Percentiles rank a stretch among this genome's conserved stretches.
Evolutionary conservation across 768 basidiomycete species (phyloP).

Genomic region (Cytidiella melzeri): DNA sequence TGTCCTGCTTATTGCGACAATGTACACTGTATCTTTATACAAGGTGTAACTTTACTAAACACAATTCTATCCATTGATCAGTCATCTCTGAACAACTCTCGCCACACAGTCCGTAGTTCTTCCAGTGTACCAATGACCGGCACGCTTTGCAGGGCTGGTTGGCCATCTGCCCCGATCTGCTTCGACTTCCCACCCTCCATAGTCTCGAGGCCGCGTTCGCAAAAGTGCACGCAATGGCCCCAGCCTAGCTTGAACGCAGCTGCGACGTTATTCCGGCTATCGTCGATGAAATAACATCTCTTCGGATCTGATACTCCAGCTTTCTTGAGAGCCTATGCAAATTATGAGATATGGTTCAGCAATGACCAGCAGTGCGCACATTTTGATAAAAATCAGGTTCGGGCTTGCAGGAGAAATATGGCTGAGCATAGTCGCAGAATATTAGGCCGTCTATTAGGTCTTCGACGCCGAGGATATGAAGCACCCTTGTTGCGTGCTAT

Average conservation of each 20-base stretch:
- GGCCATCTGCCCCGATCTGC: conserved; percentile 32
- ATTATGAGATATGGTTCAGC: conserved; percentile 1
- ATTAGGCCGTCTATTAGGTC: conserved; percentile 72
- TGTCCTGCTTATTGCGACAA: background rate
- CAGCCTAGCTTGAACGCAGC: conserved; percentile 63
- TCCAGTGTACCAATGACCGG: conserved; percentile 51
- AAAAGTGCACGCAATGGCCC: conserved; percentile 72
- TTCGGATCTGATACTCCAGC: conserved; percentile 58
- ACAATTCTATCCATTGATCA: background rate
- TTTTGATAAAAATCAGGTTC: conserved; percentile 64
- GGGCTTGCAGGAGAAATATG: conserved; percentile 76
- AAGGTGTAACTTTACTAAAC: background rate
- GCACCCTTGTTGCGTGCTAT: conserved; percentile 78
- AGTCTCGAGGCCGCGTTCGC: conserved; percentile 56
- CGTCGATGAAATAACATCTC: conserved; percentile 77
- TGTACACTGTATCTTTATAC: background rate
- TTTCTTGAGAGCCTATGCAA: conserved; percentile 52
- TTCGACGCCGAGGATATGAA: conserved; percentile 63
- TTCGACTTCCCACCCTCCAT: conserved; percentile 58
- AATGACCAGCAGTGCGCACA: conserved; percentile 30
- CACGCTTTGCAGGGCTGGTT: conserved; percentile 37
- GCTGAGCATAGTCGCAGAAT: conserved; percentile 68
- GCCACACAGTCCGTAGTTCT: conserved; percentile 66
- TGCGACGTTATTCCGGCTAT: conserved; percentile 63
- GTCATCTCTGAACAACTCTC: conserved; percentile 55